Evolutionary conservation across 345 rosid species (phyloP), one percentile per base, ranked within the genome.

Genomic region (Anacardium occidentale): DNA sequence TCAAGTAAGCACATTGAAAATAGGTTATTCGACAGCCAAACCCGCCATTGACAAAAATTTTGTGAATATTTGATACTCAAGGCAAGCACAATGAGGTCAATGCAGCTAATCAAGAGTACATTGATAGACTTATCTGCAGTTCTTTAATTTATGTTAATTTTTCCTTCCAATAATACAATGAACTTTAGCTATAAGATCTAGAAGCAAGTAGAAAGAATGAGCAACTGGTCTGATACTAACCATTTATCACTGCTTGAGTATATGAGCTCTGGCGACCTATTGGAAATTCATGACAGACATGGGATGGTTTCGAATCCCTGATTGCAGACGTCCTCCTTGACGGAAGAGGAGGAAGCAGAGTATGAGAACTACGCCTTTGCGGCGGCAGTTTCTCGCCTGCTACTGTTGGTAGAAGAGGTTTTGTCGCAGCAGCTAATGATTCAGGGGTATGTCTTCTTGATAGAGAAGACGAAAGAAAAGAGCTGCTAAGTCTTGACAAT

Each of bases 191-290:
- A 18, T 52, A 32, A 26, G 26, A 54, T 20, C 18, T 21, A 68
- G 12, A 56, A 63, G 37, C 22, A 64, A 63, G 48, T 17, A 48
- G n/a, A 25, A 17, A 14, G 5, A 70, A 56, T 26, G 72, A 58
- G 68, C 45, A n/a, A 40, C 56, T 52, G 26, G 75, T 18, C 11
- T 44, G 73, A 12, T 44, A 71, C 84, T 75, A 74, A 94, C 97
- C 98, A 70, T 94, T 94, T 14, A 94, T 62, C 68, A 90, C 83
- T 29, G 98, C 96, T 76, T 94, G 98, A 32, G 89, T 87, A 55
- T 73, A 91, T 10, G 97, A 78, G 85, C 98, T 87, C 24, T 87
- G 84, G 13, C 84, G 86, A 56, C 94, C 74, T 34, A 78, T 79
- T 34, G 84, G 85, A 53, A 75, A 72, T 70, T 82, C 96, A 69